phyloP scores from a whole-genome alignment of 768 basidiomycete species.

The Lactarius tabidus region DNA sequence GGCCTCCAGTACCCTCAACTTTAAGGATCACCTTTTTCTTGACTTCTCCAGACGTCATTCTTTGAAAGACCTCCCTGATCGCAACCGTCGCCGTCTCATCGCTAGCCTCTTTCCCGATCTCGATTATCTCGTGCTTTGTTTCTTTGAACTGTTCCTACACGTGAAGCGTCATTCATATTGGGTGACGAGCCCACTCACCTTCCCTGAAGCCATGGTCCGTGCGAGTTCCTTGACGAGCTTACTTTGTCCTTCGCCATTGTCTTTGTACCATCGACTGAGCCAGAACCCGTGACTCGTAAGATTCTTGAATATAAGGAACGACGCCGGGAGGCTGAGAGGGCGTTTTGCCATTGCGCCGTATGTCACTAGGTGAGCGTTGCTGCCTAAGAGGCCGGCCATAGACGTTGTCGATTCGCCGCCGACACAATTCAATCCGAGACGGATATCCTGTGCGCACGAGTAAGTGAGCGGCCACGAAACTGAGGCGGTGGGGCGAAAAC shows the following conservation, averaged over 20 bases:
- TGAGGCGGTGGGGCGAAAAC: slow-evolving; percentile 34
- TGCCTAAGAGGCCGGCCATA: slow-evolving; percentile 66
- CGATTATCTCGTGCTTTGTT: slow-evolving; percentile 66
- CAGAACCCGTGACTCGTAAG: slow-evolving; percentile 74
- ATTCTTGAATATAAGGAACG: slow-evolving; percentile 82
- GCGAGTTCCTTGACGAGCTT: slow-evolving; percentile 12
- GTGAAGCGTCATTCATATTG: not conserved
- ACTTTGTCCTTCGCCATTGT: slow-evolving; percentile 43
- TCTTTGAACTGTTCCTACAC: slow-evolving; percentile 49
- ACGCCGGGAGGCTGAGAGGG: slow-evolving; percentile 71
- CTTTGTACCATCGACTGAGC: slow-evolving; percentile 67
- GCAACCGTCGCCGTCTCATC: slow-evolving; percentile 37
- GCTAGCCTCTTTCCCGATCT: slow-evolving; percentile 40
- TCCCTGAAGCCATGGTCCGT: slow-evolving; percentile 16
- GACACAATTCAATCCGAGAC: slow-evolving; percentile 53
- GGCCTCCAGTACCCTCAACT: slow-evolving; percentile 31
- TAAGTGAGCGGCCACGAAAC: not conserved
- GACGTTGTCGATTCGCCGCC: slow-evolving; percentile 62
- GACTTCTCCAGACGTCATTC: slow-evolving; percentile 36
- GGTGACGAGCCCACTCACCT: slow-evolving; percentile 7
- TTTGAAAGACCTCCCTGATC: slow-evolving; percentile 36
- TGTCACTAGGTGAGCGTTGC: slow-evolving; percentile 70
- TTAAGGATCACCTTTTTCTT: slow-evolving; percentile 49
- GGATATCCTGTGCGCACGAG: slow-evolving; percentile 35
- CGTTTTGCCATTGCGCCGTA: slow-evolving; percentile 91